phyloP scores from a whole-genome alignment of 75 land plant species.

The Ceratopteris richardii region DNA sequence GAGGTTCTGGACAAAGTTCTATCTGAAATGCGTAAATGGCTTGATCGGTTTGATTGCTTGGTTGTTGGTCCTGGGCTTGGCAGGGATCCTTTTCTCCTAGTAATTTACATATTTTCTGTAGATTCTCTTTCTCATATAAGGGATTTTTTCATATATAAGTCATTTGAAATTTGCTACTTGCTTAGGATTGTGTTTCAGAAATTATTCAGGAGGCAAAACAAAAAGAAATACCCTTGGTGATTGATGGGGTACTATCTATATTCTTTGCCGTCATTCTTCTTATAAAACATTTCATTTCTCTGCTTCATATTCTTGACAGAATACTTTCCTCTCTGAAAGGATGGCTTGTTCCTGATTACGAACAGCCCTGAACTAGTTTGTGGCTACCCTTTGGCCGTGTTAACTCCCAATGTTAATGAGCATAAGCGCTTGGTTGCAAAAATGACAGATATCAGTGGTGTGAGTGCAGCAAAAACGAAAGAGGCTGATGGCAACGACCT shows the following conservation, averaged over 20 bases:
- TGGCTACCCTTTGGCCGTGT: conserved; percentile 70
- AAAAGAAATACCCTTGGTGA: conserved; percentile 60
- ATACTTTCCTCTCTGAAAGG: conserved; percentile 35
- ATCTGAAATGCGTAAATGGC: conserved; percentile 72
- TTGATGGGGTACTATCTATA: conserved; percentile 91
- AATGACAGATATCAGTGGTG: conserved; percentile 26
- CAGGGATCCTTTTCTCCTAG: conserved; percentile 90
- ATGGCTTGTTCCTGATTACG: conserved; percentile 90
- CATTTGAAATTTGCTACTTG: too few relatives aligned
- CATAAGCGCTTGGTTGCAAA: conserved; percentile 82
- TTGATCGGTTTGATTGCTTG: conserved; percentile 88
- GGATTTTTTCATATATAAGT: background rate
- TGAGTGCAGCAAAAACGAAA: conserved; percentile 38
- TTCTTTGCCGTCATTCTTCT: background rate
- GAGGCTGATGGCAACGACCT: conserved; percentile 26
- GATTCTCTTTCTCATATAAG: background rate
- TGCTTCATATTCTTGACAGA: background rate
- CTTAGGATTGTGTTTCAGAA: conserved; percentile 76
- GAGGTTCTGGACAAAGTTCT: conserved; percentile 39
- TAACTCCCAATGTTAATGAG: conserved; percentile 90
- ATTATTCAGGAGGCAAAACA: conserved; percentile 63
- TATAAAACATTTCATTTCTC: background rate
- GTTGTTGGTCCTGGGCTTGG: conserved; percentile 98
- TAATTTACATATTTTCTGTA: conserved; percentile 13
- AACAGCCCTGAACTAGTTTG: conserved; percentile 67